phyloP scores from a whole-genome alignment of 805 yeast genomes.

The Maudiozyma pseudohumilis region DNA sequence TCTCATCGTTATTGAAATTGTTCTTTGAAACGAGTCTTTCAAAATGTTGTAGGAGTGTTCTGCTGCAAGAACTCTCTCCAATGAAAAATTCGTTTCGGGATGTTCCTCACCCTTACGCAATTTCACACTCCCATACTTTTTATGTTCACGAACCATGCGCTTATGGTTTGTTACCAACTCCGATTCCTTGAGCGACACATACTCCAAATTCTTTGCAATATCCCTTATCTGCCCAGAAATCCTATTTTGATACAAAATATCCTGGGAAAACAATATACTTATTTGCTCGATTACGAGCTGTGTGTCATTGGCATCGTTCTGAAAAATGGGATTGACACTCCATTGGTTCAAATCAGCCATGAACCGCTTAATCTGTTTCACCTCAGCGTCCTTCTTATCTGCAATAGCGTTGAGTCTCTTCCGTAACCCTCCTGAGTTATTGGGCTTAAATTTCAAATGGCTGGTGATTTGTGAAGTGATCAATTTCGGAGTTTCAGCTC shows the following conservation, averaged over 20 bases:
- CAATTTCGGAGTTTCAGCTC: neutral
- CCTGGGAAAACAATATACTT: slow-evolving; percentile 17
- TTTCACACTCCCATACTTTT: slow-evolving; percentile 12
- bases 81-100: slow-evolving; percentile 18
- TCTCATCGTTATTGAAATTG: slow-evolving; percentile 18
- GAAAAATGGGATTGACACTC: slow-evolving; percentile 2
- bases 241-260: slow-evolving; percentile 15
- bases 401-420: slow-evolving; percentile 2
- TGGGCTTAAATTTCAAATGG: neutral
- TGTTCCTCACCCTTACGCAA: slow-evolving; percentile 17
- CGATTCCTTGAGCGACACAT: slow-evolving; percentile 18
- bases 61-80: slow-evolving; percentile 15
- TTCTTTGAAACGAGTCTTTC: slow-evolving; percentile 17
- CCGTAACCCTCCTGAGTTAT: neutral
- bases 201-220: slow-evolving; percentile 16
- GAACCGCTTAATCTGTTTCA: slow-evolving; percentile 1
- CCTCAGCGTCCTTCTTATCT: neutral
- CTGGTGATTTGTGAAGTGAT: neutral
- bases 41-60: slow-evolving; percentile 13
- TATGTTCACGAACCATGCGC: slow-evolving; percentile 11
- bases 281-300: slow-evolving; percentile 11
- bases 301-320: slow-evolving; percentile 2
- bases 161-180: slow-evolving; percentile 16
- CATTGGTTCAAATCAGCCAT: slow-evolving; percentile 4
- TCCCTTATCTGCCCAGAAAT: slow-evolving; percentile 11